Evolutionary conservation across 441 rosid genomes (phyloP).

Genomic region (Eutrema salsugineum): DNA sequence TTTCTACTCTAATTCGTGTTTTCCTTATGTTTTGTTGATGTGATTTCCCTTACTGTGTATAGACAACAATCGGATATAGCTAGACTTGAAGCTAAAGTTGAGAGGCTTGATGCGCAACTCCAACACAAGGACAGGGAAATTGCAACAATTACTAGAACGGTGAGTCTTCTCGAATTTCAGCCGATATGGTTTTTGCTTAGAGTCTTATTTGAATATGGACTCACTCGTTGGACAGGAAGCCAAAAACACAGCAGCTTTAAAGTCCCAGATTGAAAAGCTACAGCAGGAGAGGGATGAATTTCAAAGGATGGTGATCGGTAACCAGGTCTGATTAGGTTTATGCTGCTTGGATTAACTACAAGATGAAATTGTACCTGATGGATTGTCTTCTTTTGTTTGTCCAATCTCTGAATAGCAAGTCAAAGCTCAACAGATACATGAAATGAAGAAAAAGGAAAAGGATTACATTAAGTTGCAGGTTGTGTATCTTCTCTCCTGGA

Average conservation of each 20-base stretch:
- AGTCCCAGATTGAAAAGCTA: constrained; percentile 91
- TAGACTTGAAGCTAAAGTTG: constrained; percentile 91
- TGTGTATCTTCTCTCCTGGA: constrained; percentile 5
- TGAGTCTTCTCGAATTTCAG: constrained; percentile 36
- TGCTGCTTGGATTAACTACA: background rate
- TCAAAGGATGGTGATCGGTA: constrained; percentile 97
- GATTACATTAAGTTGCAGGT: constrained; percentile 98
- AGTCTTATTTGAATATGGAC: background rate
- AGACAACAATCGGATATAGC: constrained; percentile 88
- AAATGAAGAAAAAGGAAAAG: constrained; percentile 98
- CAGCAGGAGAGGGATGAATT: constrained; percentile 98
- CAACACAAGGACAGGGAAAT: constrained; percentile 94
- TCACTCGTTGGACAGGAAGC: constrained; percentile 60
- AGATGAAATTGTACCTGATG: constrained; percentile 2
- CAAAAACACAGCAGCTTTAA: constrained; percentile 81
- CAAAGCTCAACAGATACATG: constrained; percentile 95
- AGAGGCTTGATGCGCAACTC: constrained; percentile 81
- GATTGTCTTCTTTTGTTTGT: constrained; percentile 15
- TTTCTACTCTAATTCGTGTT: background rate
- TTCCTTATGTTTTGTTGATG: background rate
- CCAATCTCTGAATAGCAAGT: constrained; percentile 71
- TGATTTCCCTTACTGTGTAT: constrained; percentile 6
- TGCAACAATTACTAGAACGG: constrained; percentile 90
- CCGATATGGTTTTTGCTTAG: background rate
- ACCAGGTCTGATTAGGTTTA: constrained; percentile 63